phyloP scores from a whole-genome alignment of 2,329 filamentous ascomycete genomes.

The Macrophomina tecta region DNA sequence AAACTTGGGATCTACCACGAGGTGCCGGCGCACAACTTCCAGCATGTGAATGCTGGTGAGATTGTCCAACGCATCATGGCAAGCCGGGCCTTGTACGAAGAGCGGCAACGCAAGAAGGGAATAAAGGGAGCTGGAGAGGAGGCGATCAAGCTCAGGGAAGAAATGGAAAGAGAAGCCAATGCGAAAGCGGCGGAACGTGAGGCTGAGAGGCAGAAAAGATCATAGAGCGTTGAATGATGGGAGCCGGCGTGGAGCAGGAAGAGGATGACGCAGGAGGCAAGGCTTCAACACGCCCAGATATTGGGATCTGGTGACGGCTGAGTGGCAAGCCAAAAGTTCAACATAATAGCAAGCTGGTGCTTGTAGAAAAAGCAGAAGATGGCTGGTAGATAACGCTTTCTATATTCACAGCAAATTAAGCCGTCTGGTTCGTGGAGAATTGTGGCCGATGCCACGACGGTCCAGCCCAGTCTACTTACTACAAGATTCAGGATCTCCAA shows the following conservation, averaged over 20 bases:
- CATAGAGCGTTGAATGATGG: neutral
- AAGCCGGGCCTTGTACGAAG: slow-evolving; percentile 87
- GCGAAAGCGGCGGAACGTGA: slow-evolving; percentile 23
- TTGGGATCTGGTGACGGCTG: neutral
- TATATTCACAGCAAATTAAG: neutral
- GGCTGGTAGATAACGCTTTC: neutral
- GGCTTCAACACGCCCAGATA: slow-evolving; percentile 19
- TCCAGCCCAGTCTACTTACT: slow-evolving; percentile 4
- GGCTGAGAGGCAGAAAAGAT: slow-evolving; percentile 8
- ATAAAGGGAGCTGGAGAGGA: slow-evolving; percentile 81
- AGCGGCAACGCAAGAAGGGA: slow-evolving; percentile 86
- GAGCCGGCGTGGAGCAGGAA: neutral
- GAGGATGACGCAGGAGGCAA: neutral
- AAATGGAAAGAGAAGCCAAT: slow-evolving; percentile 43
- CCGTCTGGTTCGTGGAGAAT: slow-evolving; percentile 12
- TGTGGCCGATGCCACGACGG: neutral
- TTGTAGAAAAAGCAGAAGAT: neutral
- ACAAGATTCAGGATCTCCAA: neutral
- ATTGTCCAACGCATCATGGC: slow-evolving; percentile 91
- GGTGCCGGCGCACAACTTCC: slow-evolving; percentile 77
- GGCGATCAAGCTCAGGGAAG: slow-evolving; percentile 46
- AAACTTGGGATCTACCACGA: slow-evolving; percentile 83
- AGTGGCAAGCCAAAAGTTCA: slow-evolving; percentile 1
- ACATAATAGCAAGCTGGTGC: slow-evolving; percentile 22
- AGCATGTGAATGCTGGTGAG: slow-evolving; percentile 87